Percentiles rank a stretch among this genome's conserved stretches.
Conservation (phyloP, 306 rosid genomes). For the Gleditsia sinensis region DNA sequence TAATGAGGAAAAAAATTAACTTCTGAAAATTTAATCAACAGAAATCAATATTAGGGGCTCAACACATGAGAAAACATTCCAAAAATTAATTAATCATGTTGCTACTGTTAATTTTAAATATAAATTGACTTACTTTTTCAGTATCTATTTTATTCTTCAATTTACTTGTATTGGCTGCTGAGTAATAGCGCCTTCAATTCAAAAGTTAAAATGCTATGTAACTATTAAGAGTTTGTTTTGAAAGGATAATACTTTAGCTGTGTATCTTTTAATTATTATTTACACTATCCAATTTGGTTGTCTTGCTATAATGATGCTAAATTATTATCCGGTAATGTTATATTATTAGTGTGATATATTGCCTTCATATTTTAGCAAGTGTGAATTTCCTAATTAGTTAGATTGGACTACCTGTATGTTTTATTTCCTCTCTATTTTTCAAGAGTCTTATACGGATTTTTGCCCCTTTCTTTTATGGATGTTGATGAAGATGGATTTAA, state of each 20-base stretch:
- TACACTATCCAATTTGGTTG: no score
- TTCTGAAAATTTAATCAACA: not conserved
- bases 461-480: not conserved
- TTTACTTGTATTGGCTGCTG: no score
- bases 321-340: not conserved
- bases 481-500: not conserved
- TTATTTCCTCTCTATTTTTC: not conserved
- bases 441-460: not conserved
- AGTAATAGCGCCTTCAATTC: no score
- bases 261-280: not conserved
- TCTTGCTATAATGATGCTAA: not conserved
- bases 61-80: not conserved
- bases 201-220: no score
- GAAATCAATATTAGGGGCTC: conserved; percentile 3
- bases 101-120: not conserved
- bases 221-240: not conserved
- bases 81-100: not conserved
- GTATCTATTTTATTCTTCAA: no score
- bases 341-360: not conserved
- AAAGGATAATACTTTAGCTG: not conserved
- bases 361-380: not conserved
- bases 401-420: conserved; percentile 1
- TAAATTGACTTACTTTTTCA: not conserved
- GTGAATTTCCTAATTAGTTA: not conserved
- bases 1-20: no score